Conservation (phyloP, 2,329 filamentous ascomycete species). For the Botrytis porri region DNA sequence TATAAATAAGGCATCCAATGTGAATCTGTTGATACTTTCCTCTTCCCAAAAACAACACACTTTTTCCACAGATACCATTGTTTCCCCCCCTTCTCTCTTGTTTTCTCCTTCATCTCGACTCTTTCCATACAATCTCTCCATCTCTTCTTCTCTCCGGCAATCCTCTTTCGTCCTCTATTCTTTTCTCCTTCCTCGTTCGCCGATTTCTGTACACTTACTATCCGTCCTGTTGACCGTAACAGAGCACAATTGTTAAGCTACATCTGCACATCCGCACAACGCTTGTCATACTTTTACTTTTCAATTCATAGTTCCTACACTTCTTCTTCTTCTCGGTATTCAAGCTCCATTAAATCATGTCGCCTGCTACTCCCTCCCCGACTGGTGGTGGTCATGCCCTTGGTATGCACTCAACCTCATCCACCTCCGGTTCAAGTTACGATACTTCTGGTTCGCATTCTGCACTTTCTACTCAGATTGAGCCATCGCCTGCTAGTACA, state of each 20-base stretch:
- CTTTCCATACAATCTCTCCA: not conserved
- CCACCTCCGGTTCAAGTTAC: not conserved
- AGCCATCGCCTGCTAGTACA: slow-evolving; percentile 33
- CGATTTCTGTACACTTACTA: not conserved
- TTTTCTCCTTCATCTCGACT: not conserved
- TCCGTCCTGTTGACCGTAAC: not conserved
- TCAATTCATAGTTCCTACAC: not conserved
- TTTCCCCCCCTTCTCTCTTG: not conserved
- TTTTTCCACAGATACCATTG: not conserved
- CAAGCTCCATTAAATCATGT: slow-evolving; percentile 8
- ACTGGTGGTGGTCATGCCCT: not conserved
- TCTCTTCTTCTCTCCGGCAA: not conserved
- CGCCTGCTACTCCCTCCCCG: slow-evolving; percentile 18
- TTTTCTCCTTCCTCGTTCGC: not conserved
- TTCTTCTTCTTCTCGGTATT: not conserved
- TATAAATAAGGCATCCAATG: not conserved
- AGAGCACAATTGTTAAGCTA: slow-evolving; percentile 1
- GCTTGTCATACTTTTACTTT: not conserved
- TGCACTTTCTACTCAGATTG: slow-evolving; percentile 13
- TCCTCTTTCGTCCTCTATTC: not conserved
- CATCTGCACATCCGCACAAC: not conserved
- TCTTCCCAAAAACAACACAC: slow-evolving; percentile 8
- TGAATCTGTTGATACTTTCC: slow-evolving; percentile 1
- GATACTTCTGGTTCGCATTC: not conserved
- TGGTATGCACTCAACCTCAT: slow-evolving; percentile 8